Conservation (phyloP, 257 asterid species). For the Nicotiana benthamiana region DNA sequence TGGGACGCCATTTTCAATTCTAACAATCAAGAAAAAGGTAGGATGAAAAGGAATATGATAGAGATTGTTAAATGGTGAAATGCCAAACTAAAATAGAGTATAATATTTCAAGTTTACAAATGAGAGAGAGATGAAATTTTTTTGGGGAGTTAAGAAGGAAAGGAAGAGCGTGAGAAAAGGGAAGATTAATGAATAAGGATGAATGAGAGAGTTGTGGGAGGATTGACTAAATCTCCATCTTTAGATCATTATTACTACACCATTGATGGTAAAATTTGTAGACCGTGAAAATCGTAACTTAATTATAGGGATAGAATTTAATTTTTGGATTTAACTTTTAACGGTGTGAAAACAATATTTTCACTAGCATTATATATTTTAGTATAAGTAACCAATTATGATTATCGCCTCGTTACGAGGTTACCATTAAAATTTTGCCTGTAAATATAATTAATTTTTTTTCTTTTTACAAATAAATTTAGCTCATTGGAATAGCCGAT, state of each 20-base stretch:
- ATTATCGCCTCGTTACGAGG: too few species aligned
- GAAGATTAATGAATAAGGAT: background rate
- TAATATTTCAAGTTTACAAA: background rate
- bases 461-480: too few species aligned
- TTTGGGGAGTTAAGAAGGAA: conserved; percentile 17
- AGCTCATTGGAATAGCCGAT: too few species aligned
- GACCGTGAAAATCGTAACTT: background rate
- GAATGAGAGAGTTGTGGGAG: conserved; percentile 7
- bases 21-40: background rate
- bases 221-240: conserved; percentile 20
- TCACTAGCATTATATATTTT: too few species aligned
- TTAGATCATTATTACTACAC: conserved; percentile 6
- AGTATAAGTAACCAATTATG: too few species aligned
- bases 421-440: too few species aligned
- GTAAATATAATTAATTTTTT: too few species aligned
- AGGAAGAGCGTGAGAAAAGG: conserved; percentile 21
- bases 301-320: too few species aligned
- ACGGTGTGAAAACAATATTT: too few species aligned
- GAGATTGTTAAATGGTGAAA: background rate
- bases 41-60: background rate
- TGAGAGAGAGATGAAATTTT: background rate
- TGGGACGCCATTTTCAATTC: conserved; percentile 47
- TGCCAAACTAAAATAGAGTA: background rate
- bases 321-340: too few species aligned
- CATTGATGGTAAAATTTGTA: background rate